These are phyloP conservation scores for Phytophthora macrochlamydospora DNA, from an alignment of 352 stramenopile genomes.

Conservation along the genomic window DNA sequence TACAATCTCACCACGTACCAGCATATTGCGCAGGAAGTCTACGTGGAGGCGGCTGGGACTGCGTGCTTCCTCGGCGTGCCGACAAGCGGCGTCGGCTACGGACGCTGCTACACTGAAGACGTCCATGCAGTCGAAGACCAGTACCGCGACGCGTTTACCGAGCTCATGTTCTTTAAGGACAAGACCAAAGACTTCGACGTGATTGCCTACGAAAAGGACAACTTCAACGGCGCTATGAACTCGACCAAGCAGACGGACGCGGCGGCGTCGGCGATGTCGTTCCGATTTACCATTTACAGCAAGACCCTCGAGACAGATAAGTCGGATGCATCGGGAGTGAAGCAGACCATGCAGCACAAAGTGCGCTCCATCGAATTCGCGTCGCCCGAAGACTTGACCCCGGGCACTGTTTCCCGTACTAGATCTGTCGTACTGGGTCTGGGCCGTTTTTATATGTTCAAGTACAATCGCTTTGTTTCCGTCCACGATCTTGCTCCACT, in stretches of 20 bases:
- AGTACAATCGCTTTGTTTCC: neutral
- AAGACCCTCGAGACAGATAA: conserved; percentile 25
- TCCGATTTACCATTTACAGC: conserved; percentile 41
- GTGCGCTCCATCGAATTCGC: conserved; percentile 36
- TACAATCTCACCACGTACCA: conserved; percentile 32
- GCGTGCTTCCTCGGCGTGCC: conserved; percentile 41
- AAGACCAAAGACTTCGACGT: conserved; percentile 44
- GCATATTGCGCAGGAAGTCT: conserved; percentile 44
- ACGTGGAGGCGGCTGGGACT: conserved; percentile 49
- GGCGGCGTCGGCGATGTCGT: conserved; percentile 6
- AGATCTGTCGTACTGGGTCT: neutral
- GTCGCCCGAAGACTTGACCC: conserved; percentile 10
- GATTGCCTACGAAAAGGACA: conserved; percentile 40
- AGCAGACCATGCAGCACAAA: conserved; percentile 26
- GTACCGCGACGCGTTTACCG: conserved; percentile 40
- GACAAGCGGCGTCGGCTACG: conserved; percentile 21
- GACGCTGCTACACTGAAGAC: conserved; percentile 41
- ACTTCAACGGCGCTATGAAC: conserved; percentile 29
- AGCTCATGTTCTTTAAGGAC: conserved; percentile 51
- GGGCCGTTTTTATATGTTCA: neutral
- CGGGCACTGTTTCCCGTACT: conserved; percentile 29
- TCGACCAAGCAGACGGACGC: conserved; percentile 4
- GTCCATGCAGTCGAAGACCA: conserved; percentile 25
- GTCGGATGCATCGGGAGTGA: conserved; percentile 14
- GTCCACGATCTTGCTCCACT: neutral